These are phyloP conservation scores for Nigrospora sphaerica DNA, from an alignment of 2,329 filamentous ascomycete genomes.

Conservation along the genomic window DNA sequence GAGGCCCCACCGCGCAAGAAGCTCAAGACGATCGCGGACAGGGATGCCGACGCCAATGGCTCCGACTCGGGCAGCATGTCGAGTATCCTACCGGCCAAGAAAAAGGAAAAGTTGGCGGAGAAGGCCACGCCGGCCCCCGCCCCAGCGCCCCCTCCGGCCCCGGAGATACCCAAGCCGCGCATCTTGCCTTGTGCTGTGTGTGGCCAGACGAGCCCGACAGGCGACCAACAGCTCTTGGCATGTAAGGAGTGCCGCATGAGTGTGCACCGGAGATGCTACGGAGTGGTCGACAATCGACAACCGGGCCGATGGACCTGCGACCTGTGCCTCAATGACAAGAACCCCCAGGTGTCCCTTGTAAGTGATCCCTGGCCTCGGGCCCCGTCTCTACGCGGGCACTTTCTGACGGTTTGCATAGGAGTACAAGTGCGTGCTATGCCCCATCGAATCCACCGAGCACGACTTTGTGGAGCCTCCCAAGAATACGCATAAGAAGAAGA, in stretches of 20 bases:
- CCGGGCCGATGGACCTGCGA: constrained; percentile 88
- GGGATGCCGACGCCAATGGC: constrained; percentile 37
- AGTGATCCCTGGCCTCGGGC: constrained; percentile 24
- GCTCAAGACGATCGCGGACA: constrained; percentile 48
- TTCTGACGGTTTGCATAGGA: constrained; percentile 40
- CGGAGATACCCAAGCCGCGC: constrained; percentile 72
- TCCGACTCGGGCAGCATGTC: constrained; percentile 39
- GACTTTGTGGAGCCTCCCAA: constrained; percentile 82
- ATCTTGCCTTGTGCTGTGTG: constrained; percentile 83
- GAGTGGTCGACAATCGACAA: constrained; percentile 63
- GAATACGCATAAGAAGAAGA: constrained; percentile 75
- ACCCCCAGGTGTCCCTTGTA: constrained; percentile 84
- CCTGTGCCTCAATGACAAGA: constrained; percentile 91
- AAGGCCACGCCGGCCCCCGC: constrained; percentile 40
- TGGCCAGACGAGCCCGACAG: constrained; percentile 61
- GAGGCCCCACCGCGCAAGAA: constrained; percentile 59
- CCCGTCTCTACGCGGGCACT: constrained; percentile 9
- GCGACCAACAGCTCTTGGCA: constrained; percentile 60
- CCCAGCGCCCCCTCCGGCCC: constrained; percentile 57
- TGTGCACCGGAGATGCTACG: constrained; percentile 89
- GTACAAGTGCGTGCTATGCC: constrained; percentile 90
- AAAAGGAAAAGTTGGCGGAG: constrained; percentile 53
- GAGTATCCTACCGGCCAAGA: constrained; percentile 36
- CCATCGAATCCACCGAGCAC: constrained; percentile 71
- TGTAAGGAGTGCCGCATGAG: constrained; percentile 87